Conservation (phyloP, 257 asterid genomes). For the Pogostemon cablin region DNA sequence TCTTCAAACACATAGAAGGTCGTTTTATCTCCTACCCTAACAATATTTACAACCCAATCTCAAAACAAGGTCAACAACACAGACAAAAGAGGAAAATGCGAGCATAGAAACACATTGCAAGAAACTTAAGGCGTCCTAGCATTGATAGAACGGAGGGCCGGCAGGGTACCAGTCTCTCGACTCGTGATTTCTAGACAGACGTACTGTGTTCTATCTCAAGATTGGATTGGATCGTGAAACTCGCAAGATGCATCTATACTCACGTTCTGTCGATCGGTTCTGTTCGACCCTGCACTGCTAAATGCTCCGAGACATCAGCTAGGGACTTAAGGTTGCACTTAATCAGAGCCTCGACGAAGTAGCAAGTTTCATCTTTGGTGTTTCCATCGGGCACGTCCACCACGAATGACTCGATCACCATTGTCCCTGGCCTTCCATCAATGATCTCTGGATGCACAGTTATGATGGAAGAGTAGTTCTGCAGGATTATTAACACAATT, state of each 20-base stretch:
- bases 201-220: conserved; percentile 23
- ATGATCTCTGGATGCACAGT: conserved; percentile 78
- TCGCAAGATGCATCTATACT: background rate
- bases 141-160: conserved; percentile 36
- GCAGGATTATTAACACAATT: conserved; percentile 34
- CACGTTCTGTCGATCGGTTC: conserved; percentile 57
- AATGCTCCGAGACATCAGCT: conserved; percentile 80
- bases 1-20: conserved; percentile 37
- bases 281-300: conserved; percentile 64
- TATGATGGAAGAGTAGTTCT: conserved; percentile 80
- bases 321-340: conserved; percentile 88
- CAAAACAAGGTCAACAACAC: conserved; percentile 37
- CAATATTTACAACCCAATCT: conserved; percentile 55
- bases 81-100: conserved; percentile 27
- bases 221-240: conserved; percentile 34
- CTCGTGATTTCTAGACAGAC: conserved; percentile 37
- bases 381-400: conserved; percentile 90
- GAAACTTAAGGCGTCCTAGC: conserved; percentile 34
- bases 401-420: conserved; percentile 83
- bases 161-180: conserved; percentile 45
- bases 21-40: conserved; percentile 39
- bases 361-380: conserved; percentile 81
- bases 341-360: conserved; percentile 80
- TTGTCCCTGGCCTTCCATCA: conserved; percentile 77
- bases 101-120: conserved; percentile 34